Evolutionary conservation across 1,284 basidiomycete genomes (phyloP).

Genomic region (Cutaneotrichosporon spelunceum): DNA sequence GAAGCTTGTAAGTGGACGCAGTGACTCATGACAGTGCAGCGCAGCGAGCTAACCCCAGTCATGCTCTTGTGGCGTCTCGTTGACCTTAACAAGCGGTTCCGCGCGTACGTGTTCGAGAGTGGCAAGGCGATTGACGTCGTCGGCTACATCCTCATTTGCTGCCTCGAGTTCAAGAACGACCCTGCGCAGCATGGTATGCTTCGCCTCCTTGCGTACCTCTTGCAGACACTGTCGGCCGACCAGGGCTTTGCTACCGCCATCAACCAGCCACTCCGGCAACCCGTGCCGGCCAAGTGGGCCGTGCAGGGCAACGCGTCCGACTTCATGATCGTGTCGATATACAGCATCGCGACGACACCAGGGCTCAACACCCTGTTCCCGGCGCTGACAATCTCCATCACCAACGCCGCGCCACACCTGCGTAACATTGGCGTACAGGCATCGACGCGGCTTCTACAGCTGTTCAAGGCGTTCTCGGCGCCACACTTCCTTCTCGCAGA

Average conservation of each 20-base stretch:
- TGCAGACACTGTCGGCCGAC: constrained; percentile 87
- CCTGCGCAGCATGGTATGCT: constrained; percentile 91
- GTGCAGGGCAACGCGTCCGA: constrained; percentile 72
- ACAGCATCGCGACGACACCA: constrained; percentile 83
- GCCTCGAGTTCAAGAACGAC: constrained; percentile 82
- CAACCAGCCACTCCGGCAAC: constrained; percentile 56
- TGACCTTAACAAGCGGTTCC: constrained; percentile 91
- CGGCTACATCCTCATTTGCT: constrained; percentile 71
- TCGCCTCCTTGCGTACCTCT: constrained; percentile 80
- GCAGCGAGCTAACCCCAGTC: constrained; percentile 54
- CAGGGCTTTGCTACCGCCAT: constrained; percentile 68
- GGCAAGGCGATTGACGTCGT: constrained; percentile 72
- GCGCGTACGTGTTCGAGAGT: constrained; percentile 71
- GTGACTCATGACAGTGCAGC: no score
- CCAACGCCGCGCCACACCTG: constrained; percentile 83
- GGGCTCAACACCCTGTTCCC: constrained; percentile 84
- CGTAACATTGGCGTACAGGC: constrained; percentile 75
- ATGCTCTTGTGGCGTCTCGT: constrained; percentile 86
- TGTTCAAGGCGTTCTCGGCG: constrained; percentile 84
- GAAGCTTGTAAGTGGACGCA: constrained; percentile 64
- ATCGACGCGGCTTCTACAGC: constrained; percentile 75
- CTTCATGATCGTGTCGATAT: constrained; percentile 85
- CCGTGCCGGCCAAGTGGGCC: constrained; percentile 70
- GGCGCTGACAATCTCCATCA: constrained; percentile 81
- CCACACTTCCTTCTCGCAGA: constrained; percentile 86